Evolutionary conservation across 768 basidiomycete species (phyloP), one percentile per base, ranked within the genome.

Genomic region (Collybiopsis confluens): DNA sequence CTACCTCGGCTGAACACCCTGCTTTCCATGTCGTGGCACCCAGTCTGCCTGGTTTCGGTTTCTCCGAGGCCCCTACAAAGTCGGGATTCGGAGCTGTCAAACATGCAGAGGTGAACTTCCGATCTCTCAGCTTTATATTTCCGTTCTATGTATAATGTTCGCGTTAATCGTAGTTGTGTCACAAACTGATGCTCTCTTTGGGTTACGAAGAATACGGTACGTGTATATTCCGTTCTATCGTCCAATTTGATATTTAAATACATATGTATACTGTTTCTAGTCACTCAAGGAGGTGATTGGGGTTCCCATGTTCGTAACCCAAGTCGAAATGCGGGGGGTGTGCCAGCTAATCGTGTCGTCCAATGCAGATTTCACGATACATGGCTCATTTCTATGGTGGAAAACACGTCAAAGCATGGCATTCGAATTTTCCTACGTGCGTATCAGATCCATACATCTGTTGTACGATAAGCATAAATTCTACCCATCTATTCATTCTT

Each of bases 21-120:
- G 70, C 68, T 33, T 78, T 78, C 57, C 76, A 79, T 55, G 74
- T 79, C 13, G 75, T 78, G 1, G 74, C 69, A 0, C 61, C 66
- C n/a, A 74, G 77, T 59, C 52, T 78, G 3, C 76, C 76, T 2
- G 74, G 73, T 0, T 79, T 60, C 59, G 77, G 74, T 1, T 78
- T 76, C 59, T 76, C 77, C 0, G 70, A 77, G 23, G 73, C 65
- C 1, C 64, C 71, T 9, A 69, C 61, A 36, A 74, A 73, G 58
- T 64, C 65, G 50, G 77, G 76, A 3, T 78, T 79, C 43, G 43
- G 53, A 4, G 35, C 41, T 1, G 48, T 55, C 11, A 71, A 76
- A 26, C 74, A 69, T 33, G 73, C 74, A 2, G 72, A 70, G 67
- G 60, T 72, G 9, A 18, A 28, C n/a, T 40, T 6, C 16, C n/a